These are phyloP conservation scores for Rosa chinensis DNA, from an alignment of 306 rosid genomes.

Conservation along the genomic window DNA sequence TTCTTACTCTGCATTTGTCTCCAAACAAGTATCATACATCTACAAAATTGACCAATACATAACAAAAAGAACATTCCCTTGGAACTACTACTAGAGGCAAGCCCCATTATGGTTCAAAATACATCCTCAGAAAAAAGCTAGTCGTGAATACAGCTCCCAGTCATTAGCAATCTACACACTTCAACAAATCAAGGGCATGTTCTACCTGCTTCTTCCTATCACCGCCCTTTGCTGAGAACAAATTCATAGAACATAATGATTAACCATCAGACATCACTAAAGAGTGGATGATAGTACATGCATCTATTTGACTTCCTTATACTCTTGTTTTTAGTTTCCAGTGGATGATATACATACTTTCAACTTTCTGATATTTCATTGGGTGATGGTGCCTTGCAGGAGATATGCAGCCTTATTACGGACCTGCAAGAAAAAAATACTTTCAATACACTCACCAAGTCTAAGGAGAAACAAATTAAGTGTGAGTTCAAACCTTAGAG, in stretches of 20 bases:
- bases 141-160: not conserved
- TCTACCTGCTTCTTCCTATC: not conserved
- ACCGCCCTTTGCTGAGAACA: not conserved
- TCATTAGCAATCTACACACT: not conserved
- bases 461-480: constrained; percentile 18
- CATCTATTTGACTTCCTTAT: not conserved
- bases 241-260: not conserved
- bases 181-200: not conserved
- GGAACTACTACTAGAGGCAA: not conserved
- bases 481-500: constrained; percentile 60
- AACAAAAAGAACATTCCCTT: not conserved
- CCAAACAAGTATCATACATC: not conserved
- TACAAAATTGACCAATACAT: not conserved
- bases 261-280: not conserved
- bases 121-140: not conserved
- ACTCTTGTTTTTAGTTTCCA: not conserved
- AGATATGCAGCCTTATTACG: constrained; percentile 81
- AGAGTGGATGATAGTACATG: not conserved
- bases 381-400: constrained; percentile 52
- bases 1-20: not conserved
- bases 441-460: constrained; percentile 6
- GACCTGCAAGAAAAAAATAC: constrained; percentile 50
- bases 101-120: not conserved
- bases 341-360: not conserved
- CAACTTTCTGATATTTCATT: not conserved